These are phyloP conservation scores for Tylopilus felleus DNA, from an alignment of 768 basidiomycete species.

Conservation along the genomic window DNA sequence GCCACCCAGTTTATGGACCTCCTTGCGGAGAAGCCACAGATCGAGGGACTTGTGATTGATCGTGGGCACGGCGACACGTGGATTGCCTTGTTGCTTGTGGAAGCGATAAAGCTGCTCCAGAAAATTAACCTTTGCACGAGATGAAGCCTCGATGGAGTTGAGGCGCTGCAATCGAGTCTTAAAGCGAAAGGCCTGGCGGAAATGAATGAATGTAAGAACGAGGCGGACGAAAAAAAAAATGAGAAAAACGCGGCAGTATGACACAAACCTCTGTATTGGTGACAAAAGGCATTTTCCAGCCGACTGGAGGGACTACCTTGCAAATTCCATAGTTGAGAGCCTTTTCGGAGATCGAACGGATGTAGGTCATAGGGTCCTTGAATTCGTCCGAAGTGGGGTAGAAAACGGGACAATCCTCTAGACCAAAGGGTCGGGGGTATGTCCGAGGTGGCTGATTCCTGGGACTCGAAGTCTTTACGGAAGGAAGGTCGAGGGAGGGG, in stretches of 20 bases:
- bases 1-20: slow-evolving; percentile 87
- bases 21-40: slow-evolving; percentile 89
- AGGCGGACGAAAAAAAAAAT: slow-evolving; percentile 12
- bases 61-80: slow-evolving; percentile 86
- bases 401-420: slow-evolving; percentile 87
- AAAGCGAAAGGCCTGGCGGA: slow-evolving; percentile 77
- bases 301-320: slow-evolving; percentile 90
- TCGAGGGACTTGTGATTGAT: slow-evolving; percentile 93
- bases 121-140: slow-evolving; percentile 95
- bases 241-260: slow-evolving; percentile 24
- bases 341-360: slow-evolving; percentile 69
- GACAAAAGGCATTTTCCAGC: slow-evolving; percentile 95
- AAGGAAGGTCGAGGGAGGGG: slow-evolving; percentile 59
- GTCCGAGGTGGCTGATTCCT: slow-evolving; percentile 38
- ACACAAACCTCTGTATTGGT: slow-evolving; percentile 85
- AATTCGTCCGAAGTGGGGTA: slow-evolving; percentile 91
- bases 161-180: slow-evolving; percentile 92
- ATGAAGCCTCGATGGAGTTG: slow-evolving; percentile 96
- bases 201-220: slow-evolving; percentile 25
- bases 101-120: slow-evolving; percentile 95
- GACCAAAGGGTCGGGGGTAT: slow-evolving; percentile 70
- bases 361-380: slow-evolving; percentile 90
- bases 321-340: slow-evolving; percentile 85
- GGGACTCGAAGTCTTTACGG: slow-evolving; percentile 66
- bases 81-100: slow-evolving; percentile 93